Evolutionary conservation across 768 basidiomycete species (phyloP).

Genomic region (Mycena filopes): DNA sequence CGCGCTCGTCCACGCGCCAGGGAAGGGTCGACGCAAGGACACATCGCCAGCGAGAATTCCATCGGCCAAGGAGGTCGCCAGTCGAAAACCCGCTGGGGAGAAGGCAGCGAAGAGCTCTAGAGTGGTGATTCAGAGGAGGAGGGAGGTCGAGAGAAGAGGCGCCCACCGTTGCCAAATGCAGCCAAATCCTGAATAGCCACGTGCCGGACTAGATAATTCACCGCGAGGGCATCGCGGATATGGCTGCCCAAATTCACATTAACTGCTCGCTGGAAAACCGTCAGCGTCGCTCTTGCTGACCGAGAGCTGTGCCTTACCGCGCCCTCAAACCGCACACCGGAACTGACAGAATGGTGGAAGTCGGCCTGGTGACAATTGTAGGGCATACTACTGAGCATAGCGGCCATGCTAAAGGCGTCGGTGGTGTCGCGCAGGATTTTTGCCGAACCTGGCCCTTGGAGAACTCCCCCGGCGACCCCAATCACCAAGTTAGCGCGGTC

Average conservation of each 20-base stretch:
- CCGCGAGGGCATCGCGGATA: background rate
- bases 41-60: background rate
- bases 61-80: background rate
- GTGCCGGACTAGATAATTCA: background rate
- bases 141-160: background rate
- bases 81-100: background rate
- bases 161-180: background rate
- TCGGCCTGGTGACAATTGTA: no score
- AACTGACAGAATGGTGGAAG: no score
- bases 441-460: no score
- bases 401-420: no score
- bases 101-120: background rate
- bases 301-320: background rate
- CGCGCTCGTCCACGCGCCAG: slow-evolving; percentile 1
- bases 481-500: no score
- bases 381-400: no score
- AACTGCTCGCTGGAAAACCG: background rate
- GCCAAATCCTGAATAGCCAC: background rate
- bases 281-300: background rate
- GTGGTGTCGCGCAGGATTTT: no score
- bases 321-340: no score
- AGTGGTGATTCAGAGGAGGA: background rate
- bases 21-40: background rate
- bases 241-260: background rate
- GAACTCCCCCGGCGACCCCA: no score